These are phyloP conservation scores for Gentiana macrophylla DNA, from an alignment of 257 asterid genomes.

Conservation along the genomic window DNA sequence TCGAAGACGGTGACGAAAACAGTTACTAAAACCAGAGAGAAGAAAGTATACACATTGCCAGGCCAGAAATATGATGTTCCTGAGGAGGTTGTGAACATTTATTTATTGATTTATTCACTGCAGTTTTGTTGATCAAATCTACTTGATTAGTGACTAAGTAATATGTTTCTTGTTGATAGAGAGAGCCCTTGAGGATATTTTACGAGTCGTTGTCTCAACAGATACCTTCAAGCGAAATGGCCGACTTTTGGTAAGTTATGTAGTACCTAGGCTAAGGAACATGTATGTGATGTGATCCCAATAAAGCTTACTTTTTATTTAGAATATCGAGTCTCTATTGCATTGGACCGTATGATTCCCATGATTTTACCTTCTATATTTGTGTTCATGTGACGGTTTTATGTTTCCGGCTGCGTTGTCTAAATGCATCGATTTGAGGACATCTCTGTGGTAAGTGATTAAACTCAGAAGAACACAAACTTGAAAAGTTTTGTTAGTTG, in stretches of 20 bases:
- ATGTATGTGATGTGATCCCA: too few relatives aligned
- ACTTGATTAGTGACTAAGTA: conserved; percentile 1
- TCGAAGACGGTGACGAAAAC: conserved; percentile 42
- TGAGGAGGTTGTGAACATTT: conserved; percentile 58
- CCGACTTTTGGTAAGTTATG: conserved; percentile 72
- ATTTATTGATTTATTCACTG: not conserved
- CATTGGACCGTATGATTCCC: too few relatives aligned
- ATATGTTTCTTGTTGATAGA: conserved; percentile 31
- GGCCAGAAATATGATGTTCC: conserved; percentile 91
- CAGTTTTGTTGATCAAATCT: not conserved
- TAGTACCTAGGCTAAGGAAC: not conserved
- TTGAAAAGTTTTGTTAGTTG: too few relatives aligned
- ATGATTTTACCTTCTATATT: too few relatives aligned
- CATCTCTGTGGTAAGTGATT: too few relatives aligned
- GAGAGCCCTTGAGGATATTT: conserved; percentile 84
- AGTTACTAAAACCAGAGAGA: conserved; percentile 52
- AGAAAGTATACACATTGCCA: conserved; percentile 71
- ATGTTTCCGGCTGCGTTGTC: too few relatives aligned
- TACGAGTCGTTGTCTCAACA: conserved; percentile 77
- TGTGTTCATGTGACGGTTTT: too few relatives aligned
- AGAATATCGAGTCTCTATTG: too few relatives aligned
- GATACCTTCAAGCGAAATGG: conserved; percentile 97
- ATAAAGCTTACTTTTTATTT: too few relatives aligned
- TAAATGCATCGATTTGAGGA: too few relatives aligned
- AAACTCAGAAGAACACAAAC: too few relatives aligned